Base-by-base conservation (phyloP, 345 rosid genomes). In the Euphorbia pulcherrima region DNA sequence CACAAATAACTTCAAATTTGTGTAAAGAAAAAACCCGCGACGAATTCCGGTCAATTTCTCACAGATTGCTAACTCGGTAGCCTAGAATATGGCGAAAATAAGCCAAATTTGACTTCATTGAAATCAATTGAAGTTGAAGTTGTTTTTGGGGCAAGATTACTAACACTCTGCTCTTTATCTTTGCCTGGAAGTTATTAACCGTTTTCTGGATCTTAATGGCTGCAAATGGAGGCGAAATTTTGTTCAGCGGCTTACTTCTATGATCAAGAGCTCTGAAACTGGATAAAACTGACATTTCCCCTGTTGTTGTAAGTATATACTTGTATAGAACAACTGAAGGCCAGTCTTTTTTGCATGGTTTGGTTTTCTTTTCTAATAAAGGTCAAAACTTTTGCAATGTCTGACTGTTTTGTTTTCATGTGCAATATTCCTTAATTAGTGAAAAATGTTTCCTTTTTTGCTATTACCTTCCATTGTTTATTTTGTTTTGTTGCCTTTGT, bases 191-290 rank as follows among this genome's bases (percentile, higher is more conserved):
- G 7, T 16, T 29, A n/a, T n/a, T 23, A 54, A 23, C 16, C 27
- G 46, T 41, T 53, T 18, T 48, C 40, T 57, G 28, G 64, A 26
- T 47, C 23, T 20, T 26, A n/a, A 65, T 17, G 39, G 37, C 37
- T 33, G 37, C 37, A 3, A 11, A 41, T 20, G 62, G 65, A 59
- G 27, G 28, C 71, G 28, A 27, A 55, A 64, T 71, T 37, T 29
- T 65, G 33, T 53, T 6, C 1, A 50, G 68, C 59, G 57, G 71
- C 52, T 71, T 71, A 68, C 52, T 71, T 71, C 60, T 54, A 35
- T 23, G 13, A 51, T 16, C 16, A 54, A 21, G 39, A 29, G 47
- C 37, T 57, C 48, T 27, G 62, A 6, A 5, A 50, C 33, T 55
- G n/a, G 70, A 30, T 11, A 8, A 13, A n/a, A 39, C 39, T 39